Evolutionary conservation across 1,284 basidiomycete species (phyloP), one percentile per base, ranked within the genome.

Genomic region (Bjerkandera adusta): DNA sequence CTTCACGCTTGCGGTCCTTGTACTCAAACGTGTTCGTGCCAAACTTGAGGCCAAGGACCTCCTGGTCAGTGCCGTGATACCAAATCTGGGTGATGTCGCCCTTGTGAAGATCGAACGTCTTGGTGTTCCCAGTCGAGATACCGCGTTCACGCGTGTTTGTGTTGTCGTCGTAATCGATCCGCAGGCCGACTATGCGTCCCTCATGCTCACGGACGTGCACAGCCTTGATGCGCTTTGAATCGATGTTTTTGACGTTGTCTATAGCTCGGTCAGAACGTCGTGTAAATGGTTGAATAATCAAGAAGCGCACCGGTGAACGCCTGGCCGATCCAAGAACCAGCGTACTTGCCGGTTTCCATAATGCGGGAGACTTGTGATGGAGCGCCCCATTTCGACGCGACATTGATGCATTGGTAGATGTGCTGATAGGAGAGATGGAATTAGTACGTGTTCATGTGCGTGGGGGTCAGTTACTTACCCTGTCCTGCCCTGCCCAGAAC

Each of bases 401-500:
- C 32, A n/a, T 13, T 5, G 5, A 34, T 16, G 32, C 32, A 15
- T 16, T 34, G 32, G 32, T 34, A 34, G 13, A 34, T 13, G n/a
- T 34, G n/a, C 32, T 34, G 13, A 13, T 15, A 6, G 18, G n/a
- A n/a, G 5, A n/a, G n/a, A 30, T 8, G 8, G 29, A 30, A n/a
- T n/a, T 30, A 8, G 29, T n/a, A n/a, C 29, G n/a, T n/a, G n/a
- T n/a, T n/a, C n/a, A 30, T 30, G 29, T 8, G 29, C 8, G 29
- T 8, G 8, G 29, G n/a, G n/a, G 29, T 8, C 29, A 30, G 8
- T n/a, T 34, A 35, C 36, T 16, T 7, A 45, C 44, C 35, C 38
- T 24, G 35, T 45, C 44, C n/a, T 36, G 35, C 13, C 44, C 44
- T 16, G 36, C 35, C 44, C 44, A 45, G 21, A 45, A 30, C 4